Base-by-base conservation (phyloP, 345 rosid species). In the Arabidopsis suecica region DNA sequence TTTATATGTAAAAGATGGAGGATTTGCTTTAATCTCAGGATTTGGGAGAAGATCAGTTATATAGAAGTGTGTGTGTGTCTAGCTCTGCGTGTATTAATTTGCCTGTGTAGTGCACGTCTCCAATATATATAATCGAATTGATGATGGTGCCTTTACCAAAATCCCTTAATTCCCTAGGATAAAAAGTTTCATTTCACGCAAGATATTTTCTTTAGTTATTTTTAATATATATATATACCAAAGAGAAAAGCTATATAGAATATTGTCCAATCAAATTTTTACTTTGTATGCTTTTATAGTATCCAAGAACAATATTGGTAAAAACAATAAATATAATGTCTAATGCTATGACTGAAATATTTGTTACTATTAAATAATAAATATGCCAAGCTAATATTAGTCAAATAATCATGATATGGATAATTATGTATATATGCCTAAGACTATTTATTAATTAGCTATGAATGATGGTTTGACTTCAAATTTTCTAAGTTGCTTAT, bases 61-160 rank as follows among this genome's bases (percentile, higher is more conserved):
- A 61, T 68, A 61, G 60, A 75, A 9, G 20, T 22, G 7, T 13
- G 20, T 22, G 7, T 13, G 50, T 38, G n/a, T 20, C 48, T 60
- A 10, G 47, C n/a, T 33, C 0, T 20, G 58, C 3, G 33, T 65
- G 44, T 34, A 18, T 10, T 34, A 3, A 48, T 34, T 34, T 49
- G 58, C 0, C 59, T 49, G 22, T 49, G 47, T 49, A 6, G 70
- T 49, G 45, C 34, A 34, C 58, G 45, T 11, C 58, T 65, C 58
- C 58, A 2, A 16, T 48, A 65, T 64, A 64, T 65, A 48, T 18
- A 65, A 48, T 48, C 9, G 42, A 65, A 32, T 18, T 65, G 41
- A 48, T 65, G 32, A 11, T 56, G 32, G 32, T 22, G 47, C 34
- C 25, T 57, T 33, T 33, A 57, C 61, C 40, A 57, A 57, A 57